Evolutionary conservation across 345 rosid species (phyloP), one percentile per base, ranked within the genome.

Genomic region (Eucalyptus cloeziana): DNA sequence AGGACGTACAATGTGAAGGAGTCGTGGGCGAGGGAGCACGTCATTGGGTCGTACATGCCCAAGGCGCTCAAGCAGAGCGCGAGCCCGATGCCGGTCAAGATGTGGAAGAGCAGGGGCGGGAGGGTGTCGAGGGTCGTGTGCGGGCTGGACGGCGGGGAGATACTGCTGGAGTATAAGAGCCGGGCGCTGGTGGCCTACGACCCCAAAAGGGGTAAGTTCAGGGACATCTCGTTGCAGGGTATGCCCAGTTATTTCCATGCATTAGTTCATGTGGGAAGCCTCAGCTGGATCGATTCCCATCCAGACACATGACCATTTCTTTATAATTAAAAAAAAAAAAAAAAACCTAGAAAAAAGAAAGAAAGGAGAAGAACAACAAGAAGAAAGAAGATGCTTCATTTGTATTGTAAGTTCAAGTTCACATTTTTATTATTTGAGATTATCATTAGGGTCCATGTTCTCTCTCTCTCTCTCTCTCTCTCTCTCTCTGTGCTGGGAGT

Each of bases 131-230:
- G 97, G 51, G 95, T 95, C 88, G 87, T 97, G 12, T 93, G 97
- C 87, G 76, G 92, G 19, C 86, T 96, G 91, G 94, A 96, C 88
- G 94, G 93, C 80, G 97, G 99, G 10, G 96, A 97, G 89, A 89
- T 97, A 49, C 89, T 97, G 95, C 80, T 97, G 95, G 97, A 97
- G 95, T 95, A 96, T 45, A 96, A 93, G 94, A 93, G 93, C 92
- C 93, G 95, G 85, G 96, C 92, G 88, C 90, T 97, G 88, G 98
- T 93, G 54, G 89, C 94, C 31, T 97, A 93, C 88, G 97, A 97
- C 89, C 97, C 98, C 4, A 95, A 91, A 83, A 19, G 86, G 22
- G 94, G 94, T 69, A 94, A 91, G 86, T 96, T 96, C 54, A 94
- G 92, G 91, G 98, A 97, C 79, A 90, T 97, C 47, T 62, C 54